Conservation (phyloP, 352 stramenopile genomes). For the Phytophthora pluvialis region DNA sequence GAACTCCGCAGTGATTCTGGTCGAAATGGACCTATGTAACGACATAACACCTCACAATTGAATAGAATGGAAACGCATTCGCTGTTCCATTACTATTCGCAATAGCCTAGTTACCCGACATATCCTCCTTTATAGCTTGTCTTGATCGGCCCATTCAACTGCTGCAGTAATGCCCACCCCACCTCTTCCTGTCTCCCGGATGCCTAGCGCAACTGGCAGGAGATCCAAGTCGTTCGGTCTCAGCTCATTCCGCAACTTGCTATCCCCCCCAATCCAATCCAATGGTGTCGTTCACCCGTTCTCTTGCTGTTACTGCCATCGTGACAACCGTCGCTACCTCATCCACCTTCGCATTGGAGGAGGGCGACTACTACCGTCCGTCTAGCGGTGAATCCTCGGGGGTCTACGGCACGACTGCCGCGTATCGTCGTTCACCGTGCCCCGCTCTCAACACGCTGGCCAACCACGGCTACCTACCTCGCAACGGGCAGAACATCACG, state of each 20-base stretch:
- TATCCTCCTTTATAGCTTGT: no score
- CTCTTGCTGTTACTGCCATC: slow-evolving; percentile 13
- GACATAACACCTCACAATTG: no score
- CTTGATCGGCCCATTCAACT: neutral
- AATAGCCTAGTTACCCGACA: no score
- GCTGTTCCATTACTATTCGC: no score
- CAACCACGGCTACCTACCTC: slow-evolving; percentile 55
- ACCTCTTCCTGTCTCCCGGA: slow-evolving; percentile 12
- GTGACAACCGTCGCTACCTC: slow-evolving; percentile 2
- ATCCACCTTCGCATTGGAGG: slow-evolving; percentile 17
- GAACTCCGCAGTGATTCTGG: no score
- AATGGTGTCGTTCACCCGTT: slow-evolving; percentile 21
- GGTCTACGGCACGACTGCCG: slow-evolving; percentile 28
- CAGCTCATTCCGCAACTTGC: slow-evolving; percentile 35
- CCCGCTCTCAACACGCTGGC: slow-evolving; percentile 56
- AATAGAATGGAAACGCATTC: no score
- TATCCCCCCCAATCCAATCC: neutral
- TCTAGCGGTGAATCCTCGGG: slow-evolving; percentile 26
- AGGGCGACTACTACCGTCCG: slow-evolving; percentile 40
- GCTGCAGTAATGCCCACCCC: slow-evolving; percentile 22
- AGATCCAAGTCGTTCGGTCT: slow-evolving; percentile 13
- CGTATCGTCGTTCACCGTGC: slow-evolving; percentile 45
- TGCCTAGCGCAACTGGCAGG: no score
- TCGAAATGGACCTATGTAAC: no score
- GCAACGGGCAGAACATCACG: slow-evolving; percentile 48